Base-by-base conservation (phyloP, 2,329 filamentous ascomycete genomes). In the Elsinoe arachidis region DNA sequence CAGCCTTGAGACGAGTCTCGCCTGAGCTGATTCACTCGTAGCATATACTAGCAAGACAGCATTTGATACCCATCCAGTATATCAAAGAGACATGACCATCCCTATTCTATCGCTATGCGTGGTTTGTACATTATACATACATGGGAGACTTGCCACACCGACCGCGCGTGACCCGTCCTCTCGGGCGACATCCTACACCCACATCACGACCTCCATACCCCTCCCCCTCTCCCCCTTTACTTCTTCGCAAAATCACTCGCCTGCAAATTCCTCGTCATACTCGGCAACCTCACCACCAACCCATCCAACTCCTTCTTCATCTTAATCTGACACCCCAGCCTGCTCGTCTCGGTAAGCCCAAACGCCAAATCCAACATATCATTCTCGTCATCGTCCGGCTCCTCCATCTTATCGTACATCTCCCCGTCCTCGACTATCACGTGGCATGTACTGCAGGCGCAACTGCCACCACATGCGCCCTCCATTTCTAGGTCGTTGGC, bases 401-500 rank as follows among this genome's bases (percentile, higher is more conserved):
- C 75, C 43, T 71, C 69, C 69, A 72, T 72, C 63, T 67, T 67
- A 56, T 71, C 70, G 57, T 64, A 72, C 72, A 83, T 80, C 3
- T 81, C 80, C 44, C 88, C 82, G 66, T 87, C 83, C 59, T 82
- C 73, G 37, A 96, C 87, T 61, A 96, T 90, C 58, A 95, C 86
- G 74, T 96, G 90, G 75, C 90, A 96, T 5, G 90, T 96, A 58
- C 88, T 93, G 75, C 90, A 96, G 56, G 90, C 90, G 73, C 90
- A 96, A 34, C 88, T 93, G 19, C 90, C 93, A 64, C 93, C 93
- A 68, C 93, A 99, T 11, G 93, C 93, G 61, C 93, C 83, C 78
- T 99, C 93, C 92, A 99, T 97, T 72, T 99, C 93, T 41, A 99
- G 77, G 68, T 97, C 92, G 72, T 97, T 83, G 46, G 87, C 89